Evolutionary conservation across 202 grass and related monocot species (phyloP).

Genomic region (Panicum hallii): DNA sequence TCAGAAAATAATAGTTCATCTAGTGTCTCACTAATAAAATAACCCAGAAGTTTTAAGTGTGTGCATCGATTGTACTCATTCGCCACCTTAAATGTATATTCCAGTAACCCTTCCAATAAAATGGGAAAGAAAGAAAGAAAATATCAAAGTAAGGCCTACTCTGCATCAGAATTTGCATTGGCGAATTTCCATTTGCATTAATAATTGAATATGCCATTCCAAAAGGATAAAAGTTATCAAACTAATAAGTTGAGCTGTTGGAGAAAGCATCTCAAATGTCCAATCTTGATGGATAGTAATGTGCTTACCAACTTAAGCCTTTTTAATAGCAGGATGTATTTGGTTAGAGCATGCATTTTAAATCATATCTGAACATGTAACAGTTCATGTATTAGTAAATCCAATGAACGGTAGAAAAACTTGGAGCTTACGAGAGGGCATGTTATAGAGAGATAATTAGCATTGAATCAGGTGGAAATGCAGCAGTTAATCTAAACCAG

Average conservation of each 20-base stretch:
- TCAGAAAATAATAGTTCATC: slow-evolving; percentile 13
- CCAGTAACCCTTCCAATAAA: slow-evolving; percentile 1
- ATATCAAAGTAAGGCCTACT: neutral
- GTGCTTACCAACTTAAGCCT: neutral
- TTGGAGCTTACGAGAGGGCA: slow-evolving; percentile 7
- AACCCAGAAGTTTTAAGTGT: too few species aligned
- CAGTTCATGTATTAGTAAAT: slow-evolving; percentile 23
- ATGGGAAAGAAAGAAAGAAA: slow-evolving; percentile 33
- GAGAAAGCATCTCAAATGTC: slow-evolving; percentile 23
- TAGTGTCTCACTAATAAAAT: neutral
- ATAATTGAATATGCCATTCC: slow-evolving; percentile 25
- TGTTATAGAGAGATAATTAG: neutral
- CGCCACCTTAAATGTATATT: slow-evolving; percentile 5
- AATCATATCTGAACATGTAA: slow-evolving; percentile 32
- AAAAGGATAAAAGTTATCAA: slow-evolving; percentile 33
- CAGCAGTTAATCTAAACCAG: slow-evolving; percentile 2
- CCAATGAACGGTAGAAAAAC: neutral
- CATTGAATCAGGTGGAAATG: neutral
- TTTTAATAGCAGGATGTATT: neutral
- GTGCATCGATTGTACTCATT: too few species aligned
- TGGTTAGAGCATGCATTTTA: slow-evolving; percentile 35
- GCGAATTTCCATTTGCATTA: neutral
- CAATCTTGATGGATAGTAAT: slow-evolving; percentile 19
- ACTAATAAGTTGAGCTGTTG: neutral
- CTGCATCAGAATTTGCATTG: slow-evolving; percentile 15